Conservation (phyloP, 768 basidiomycete species). For the Peribolospora kevripleyi region DNA sequence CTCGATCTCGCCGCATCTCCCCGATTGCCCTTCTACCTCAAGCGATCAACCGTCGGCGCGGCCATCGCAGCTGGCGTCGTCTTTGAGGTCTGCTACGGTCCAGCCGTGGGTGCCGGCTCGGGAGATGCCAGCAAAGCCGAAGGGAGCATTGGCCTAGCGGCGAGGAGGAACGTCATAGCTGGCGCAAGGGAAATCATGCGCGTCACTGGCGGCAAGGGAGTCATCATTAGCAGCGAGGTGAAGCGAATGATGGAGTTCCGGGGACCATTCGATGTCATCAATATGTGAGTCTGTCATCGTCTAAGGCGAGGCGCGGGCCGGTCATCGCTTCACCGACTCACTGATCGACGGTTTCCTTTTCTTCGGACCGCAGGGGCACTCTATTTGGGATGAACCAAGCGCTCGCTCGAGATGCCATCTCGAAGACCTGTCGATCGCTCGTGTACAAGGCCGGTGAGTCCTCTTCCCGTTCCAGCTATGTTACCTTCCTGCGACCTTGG, state of each 20-base stretch:
- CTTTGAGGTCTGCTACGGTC: slow-evolving; percentile 58
- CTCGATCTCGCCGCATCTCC: slow-evolving; percentile 46
- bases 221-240: slow-evolving; percentile 47
- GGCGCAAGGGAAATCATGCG: slow-evolving; percentile 58
- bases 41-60: slow-evolving; percentile 56
- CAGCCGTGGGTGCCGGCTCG: slow-evolving; percentile 26
- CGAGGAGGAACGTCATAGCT: slow-evolving; percentile 52
- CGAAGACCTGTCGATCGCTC: slow-evolving; percentile 39
- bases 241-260: slow-evolving; percentile 37
- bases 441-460: slow-evolving; percentile 47
- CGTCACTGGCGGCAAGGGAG: slow-evolving; percentile 53
- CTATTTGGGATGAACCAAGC: slow-evolving; percentile 47
- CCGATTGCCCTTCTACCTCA: slow-evolving; percentile 53
- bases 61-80: slow-evolving; percentile 59
- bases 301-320: not conserved
- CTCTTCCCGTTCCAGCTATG: not conserved
- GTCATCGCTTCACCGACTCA: not conserved
- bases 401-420: slow-evolving; percentile 36
- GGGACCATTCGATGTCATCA: slow-evolving; percentile 46
- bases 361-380: slow-evolving; percentile 27
- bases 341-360: not conserved
- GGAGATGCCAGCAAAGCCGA: not conserved
- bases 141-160: slow-evolving; percentile 21
- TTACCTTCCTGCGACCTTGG: too few species aligned
- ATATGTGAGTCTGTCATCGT: slow-evolving; percentile 31